Evolutionary conservation across 2,329 filamentous ascomycete species (phyloP).

Genomic region (Epichloe gansuensis): DNA sequence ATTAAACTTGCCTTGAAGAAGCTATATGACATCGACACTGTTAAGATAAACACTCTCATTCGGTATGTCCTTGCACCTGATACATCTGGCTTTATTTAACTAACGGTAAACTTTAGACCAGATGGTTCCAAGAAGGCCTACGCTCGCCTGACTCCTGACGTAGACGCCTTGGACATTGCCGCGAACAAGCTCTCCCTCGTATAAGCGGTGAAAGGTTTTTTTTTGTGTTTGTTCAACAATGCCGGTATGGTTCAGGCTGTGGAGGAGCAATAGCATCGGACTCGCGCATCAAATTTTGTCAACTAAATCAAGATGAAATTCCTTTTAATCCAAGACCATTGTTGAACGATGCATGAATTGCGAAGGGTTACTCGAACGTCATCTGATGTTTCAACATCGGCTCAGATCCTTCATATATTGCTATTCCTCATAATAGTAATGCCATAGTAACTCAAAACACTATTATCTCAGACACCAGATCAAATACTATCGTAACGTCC

Average conservation of each 20-base stretch:
- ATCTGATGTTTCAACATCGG: too few species aligned
- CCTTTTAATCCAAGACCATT: slow-evolving; percentile 15
- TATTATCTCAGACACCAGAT: too few species aligned
- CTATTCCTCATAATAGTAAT: too few species aligned
- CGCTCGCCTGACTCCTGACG: slow-evolving; percentile 86
- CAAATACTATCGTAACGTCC: too few species aligned
- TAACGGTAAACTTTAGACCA: slow-evolving; percentile 38
- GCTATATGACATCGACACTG: slow-evolving; percentile 93
- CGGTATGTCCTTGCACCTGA: slow-evolving; percentile 44
- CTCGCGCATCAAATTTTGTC: slow-evolving; percentile 23
- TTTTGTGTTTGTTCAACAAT: slow-evolving; percentile 23
- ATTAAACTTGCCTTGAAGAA: slow-evolving; percentile 98
- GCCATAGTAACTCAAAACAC: too few species aligned
- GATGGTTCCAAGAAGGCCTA: slow-evolving; percentile 99
- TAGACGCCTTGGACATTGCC: slow-evolving; percentile 97
- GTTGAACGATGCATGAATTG: too few species aligned
- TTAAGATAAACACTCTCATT: slow-evolving; percentile 99
- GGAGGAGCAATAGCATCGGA: slow-evolving; percentile 23
- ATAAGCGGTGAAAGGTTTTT: slow-evolving; percentile 39
- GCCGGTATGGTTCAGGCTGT: slow-evolving; percentile 27
- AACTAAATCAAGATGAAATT: slow-evolving; percentile 20
- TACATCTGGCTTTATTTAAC: not conserved
- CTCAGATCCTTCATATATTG: too few species aligned
- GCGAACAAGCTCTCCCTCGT: slow-evolving; percentile 98
- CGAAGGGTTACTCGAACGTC: too few species aligned